A percentile compares a stretch with the other conserved stretches of the same genome.
phyloP scores from a whole-genome alignment of 371 early-diverging fungal species.

The Nematocida ironsii region DNA sequence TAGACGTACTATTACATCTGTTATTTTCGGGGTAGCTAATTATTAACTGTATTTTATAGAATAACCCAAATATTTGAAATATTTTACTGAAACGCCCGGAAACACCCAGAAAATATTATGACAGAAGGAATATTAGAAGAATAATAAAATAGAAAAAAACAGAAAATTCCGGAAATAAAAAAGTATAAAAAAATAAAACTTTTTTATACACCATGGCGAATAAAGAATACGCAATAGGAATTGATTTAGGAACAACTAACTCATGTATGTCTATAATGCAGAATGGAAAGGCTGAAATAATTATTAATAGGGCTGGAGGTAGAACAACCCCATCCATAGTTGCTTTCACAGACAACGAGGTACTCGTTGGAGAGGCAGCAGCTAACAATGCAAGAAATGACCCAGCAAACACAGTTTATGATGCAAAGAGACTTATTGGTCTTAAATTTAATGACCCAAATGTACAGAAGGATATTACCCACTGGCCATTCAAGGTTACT shows the following conservation, averaged over 20 bases:
- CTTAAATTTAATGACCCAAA: conserved; percentile 70
- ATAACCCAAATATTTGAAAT: too few species aligned
- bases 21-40: too few species aligned
- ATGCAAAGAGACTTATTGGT: conserved; percentile 91
- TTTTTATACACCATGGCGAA: conserved; percentile 55
- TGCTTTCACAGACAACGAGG: conserved; percentile 80
- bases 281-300: conserved; percentile 75
- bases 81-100: too few species aligned
- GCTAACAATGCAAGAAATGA: conserved; percentile 84
- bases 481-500: conserved; percentile 69
- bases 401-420: conserved; percentile 82
- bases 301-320: conserved; percentile 90
- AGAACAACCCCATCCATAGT: conserved; percentile 90
- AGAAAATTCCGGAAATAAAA: conserved; percentile 26
- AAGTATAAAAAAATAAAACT: conserved; percentile 33
- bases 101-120: too few species aligned
- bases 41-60: too few species aligned
- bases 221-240: conserved; percentile 68
- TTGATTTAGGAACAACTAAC: conserved; percentile 96
- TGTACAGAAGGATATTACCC: conserved; percentile 63
- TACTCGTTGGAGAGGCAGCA: conserved; percentile 83
- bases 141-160: not conserved
- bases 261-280: conserved; percentile 93
- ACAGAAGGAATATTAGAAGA: too few species aligned
- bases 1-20: too few species aligned